phyloP scores from a whole-genome alignment of 2,329 filamentous ascomycete species.

The Coniochaeta prunicola region DNA sequence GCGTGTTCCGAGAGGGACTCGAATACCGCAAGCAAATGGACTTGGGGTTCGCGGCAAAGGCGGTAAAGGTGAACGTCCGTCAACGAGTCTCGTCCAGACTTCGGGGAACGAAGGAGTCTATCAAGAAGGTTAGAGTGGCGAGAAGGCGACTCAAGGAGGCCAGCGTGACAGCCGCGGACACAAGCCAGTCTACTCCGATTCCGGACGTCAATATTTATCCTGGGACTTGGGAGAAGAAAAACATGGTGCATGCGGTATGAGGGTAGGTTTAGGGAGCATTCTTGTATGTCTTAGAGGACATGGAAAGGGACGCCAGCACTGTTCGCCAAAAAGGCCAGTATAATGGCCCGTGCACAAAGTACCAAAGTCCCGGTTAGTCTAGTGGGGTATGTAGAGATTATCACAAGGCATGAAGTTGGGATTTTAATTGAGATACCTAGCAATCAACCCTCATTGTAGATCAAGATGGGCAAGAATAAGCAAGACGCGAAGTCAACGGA shows the following conservation, averaged over 20 bases:
- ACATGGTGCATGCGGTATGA: neutral
- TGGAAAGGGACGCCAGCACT: neutral
- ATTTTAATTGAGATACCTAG: no score
- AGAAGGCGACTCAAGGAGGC: neutral
- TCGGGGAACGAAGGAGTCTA: conserved; percentile 1
- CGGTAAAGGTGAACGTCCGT: conserved; percentile 7
- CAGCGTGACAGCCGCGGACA: neutral
- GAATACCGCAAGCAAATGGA: conserved; percentile 1
- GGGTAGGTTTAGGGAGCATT: no score
- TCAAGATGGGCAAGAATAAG: conserved; percentile 28
- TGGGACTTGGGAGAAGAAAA: neutral
- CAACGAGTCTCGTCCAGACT: neutral
- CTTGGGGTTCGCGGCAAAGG: neutral
- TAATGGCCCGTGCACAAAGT: neutral
- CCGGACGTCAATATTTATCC: neutral
- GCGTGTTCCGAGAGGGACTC: conserved; percentile 19
- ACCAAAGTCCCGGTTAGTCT: no score
- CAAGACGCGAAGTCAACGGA: conserved; percentile 10
- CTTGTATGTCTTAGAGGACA: neutral
- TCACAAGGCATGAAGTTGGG: neutral
- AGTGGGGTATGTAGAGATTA: no score
- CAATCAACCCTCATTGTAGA: neutral
- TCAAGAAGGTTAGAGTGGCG: neutral
- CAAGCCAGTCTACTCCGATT: neutral
- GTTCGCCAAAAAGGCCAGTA: neutral